Evolutionary conservation across 2,329 filamentous ascomycete species (phyloP).

Genomic region (Aspergillus sclerotialis): DNA sequence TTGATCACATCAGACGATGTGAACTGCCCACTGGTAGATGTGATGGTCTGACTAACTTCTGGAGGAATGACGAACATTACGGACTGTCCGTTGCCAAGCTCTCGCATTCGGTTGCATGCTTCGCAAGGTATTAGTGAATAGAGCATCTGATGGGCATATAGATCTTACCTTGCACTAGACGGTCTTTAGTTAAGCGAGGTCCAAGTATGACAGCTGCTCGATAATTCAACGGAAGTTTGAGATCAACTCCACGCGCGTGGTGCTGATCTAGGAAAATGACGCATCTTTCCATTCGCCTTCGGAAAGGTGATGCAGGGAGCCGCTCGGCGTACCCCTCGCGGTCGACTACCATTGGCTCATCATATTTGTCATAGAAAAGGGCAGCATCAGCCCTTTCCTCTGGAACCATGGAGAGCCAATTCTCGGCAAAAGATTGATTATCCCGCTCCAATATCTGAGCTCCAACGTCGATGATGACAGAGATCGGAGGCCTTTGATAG

Average conservation of each 20-base stretch:
- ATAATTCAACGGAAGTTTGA: slow-evolving; percentile 53
- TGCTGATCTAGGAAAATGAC: slow-evolving; percentile 64
- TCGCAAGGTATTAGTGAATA: slow-evolving; percentile 5
- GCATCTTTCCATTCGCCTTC: slow-evolving; percentile 50
- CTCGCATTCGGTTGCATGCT: slow-evolving; percentile 67
- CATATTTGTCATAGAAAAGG: slow-evolving; percentile 47
- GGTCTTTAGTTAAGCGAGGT: slow-evolving; percentile 59
- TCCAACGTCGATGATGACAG: slow-evolving; percentile 64
- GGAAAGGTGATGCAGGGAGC: slow-evolving; percentile 54
- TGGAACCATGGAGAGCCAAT: slow-evolving; percentile 43
- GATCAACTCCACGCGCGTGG: slow-evolving; percentile 63
- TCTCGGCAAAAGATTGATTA: slow-evolving; percentile 48
- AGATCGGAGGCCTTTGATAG: slow-evolving; percentile 31
- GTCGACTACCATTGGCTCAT: slow-evolving; percentile 25
- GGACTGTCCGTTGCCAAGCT: slow-evolving; percentile 60
- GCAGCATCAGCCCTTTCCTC: slow-evolving; percentile 29
- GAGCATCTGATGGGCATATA: slow-evolving; percentile 14
- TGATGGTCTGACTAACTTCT: slow-evolving; percentile 54
- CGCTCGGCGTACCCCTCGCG: slow-evolving; percentile 17
- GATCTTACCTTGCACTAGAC: slow-evolving; percentile 56
- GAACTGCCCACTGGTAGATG: slow-evolving; percentile 46
- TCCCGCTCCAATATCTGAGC: slow-evolving; percentile 60
- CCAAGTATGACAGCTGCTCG: slow-evolving; percentile 63
- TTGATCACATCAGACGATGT: slow-evolving; percentile 48
- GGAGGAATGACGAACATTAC: slow-evolving; percentile 54